These are phyloP conservation scores for Aspergillus felis DNA, from an alignment of 2,329 filamentous ascomycete genomes.

Conservation along the genomic window DNA sequence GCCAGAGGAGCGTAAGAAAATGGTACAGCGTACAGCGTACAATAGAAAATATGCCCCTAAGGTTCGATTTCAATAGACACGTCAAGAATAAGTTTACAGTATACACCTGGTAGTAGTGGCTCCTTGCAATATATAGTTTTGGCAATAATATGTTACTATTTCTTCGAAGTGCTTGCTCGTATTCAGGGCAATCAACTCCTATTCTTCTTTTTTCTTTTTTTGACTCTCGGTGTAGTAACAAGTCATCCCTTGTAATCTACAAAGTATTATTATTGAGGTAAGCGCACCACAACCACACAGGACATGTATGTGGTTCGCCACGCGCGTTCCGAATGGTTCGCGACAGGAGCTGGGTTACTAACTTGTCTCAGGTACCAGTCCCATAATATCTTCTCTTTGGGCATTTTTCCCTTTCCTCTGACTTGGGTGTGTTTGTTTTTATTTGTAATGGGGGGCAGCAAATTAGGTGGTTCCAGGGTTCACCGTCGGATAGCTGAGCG, in stretches of 20 bases:
- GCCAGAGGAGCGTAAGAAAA: not conserved
- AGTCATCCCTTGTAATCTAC: not conserved
- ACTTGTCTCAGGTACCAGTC: not conserved
- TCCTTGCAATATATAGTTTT: not conserved
- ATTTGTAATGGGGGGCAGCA: not conserved
- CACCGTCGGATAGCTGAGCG: slow-evolving; percentile 4
- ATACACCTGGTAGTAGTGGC: not conserved
- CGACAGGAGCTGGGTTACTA: slow-evolving; percentile 4
- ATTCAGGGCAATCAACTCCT: not conserved
- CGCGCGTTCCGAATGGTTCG: slow-evolving; percentile 13
- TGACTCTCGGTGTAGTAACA: not conserved
- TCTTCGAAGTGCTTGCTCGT: not conserved
- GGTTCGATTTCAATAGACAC: not conserved
- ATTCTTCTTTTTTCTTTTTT: not conserved
- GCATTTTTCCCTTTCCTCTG: not conserved
- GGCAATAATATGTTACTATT: not conserved
- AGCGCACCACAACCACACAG: not conserved
- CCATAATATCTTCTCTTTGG: not conserved
- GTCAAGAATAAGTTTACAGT: too few species aligned
- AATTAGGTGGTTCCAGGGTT: slow-evolving; percentile 9
- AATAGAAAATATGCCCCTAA: not conserved
- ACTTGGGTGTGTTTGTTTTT: not conserved
- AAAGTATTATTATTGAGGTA: not conserved
- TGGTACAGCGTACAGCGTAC: not conserved
- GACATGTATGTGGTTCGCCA: not conserved